Percentiles rank a stretch among this genome's conserved stretches.
Evolutionary conservation across 2,329 filamentous ascomycete species (phyloP).

Genomic region (Penicillium sclerotigenum): DNA sequence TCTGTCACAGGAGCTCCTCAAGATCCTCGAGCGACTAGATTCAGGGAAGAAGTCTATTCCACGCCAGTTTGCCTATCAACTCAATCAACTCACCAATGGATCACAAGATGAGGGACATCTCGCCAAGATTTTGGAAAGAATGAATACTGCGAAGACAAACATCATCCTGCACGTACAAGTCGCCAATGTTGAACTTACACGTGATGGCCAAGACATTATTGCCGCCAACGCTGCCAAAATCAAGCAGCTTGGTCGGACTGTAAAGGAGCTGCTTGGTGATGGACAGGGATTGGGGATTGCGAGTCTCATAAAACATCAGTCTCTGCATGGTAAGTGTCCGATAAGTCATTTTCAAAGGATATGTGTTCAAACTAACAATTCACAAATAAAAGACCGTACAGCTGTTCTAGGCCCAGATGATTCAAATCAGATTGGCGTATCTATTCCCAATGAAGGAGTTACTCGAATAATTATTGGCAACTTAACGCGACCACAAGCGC

Average conservation of each 20-base stretch:
- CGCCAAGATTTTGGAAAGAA: not conserved
- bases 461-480: not conserved
- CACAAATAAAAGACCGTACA: not conserved
- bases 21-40: not conserved
- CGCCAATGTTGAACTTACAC: not conserved
- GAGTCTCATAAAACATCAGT: not conserved
- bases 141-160: not conserved
- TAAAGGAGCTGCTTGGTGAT: not conserved
- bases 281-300: not conserved
- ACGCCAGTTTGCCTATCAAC: not conserved
- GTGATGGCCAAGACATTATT: not conserved
- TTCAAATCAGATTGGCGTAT: not conserved
- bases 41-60: not conserved
- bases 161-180: not conserved
- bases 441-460: not conserved
- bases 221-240: not conserved
- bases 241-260: not conserved
- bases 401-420: not conserved
- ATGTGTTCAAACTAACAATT: not conserved
- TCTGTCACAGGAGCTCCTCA: not conserved
- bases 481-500: not conserved
- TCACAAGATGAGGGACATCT: not conserved
- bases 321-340: not conserved
- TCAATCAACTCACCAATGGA: not conserved
- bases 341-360: not conserved